Evolutionary conservation across 2,329 filamentous ascomycete species (phyloP).

Genomic region (Fonsecaea pedrosoi): DNA sequence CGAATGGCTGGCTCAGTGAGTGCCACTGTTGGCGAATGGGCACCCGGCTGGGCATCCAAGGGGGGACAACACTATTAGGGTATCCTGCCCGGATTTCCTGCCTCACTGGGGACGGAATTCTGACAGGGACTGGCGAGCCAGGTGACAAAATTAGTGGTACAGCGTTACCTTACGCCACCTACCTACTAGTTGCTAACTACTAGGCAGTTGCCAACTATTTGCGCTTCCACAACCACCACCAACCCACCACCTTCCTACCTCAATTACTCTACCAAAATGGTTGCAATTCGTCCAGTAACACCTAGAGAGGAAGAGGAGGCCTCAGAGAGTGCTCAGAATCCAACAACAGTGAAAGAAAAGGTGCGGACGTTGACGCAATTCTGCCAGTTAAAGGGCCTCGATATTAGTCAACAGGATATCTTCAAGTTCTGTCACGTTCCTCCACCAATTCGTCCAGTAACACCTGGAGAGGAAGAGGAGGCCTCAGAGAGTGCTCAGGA

Average conservation of each 20-base stretch:
- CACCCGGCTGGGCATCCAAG: too few relatives aligned
- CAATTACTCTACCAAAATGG: slow-evolving; percentile 4
- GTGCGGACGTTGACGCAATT: not conserved
- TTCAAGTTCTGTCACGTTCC: not conserved
- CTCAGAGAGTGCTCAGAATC: not conserved
- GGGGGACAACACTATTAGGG: too few relatives aligned
- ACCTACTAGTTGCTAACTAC: too few relatives aligned
- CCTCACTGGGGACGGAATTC: too few relatives aligned
- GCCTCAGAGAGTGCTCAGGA: not conserved
- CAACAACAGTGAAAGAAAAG: not conserved
- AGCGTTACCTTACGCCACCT: too few relatives aligned
- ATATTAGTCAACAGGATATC: not conserved
- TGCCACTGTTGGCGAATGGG: too few relatives aligned
- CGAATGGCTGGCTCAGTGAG: too few relatives aligned
- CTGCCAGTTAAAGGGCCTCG: not conserved
- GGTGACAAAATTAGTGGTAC: too few relatives aligned
- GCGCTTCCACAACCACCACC: not conserved
- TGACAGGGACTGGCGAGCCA: too few relatives aligned
- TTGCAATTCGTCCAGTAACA: not conserved
- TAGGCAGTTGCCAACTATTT: too few relatives aligned
- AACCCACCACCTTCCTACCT: not conserved
- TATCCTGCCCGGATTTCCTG: too few relatives aligned
- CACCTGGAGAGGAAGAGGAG: not conserved
- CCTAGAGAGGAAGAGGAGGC: not conserved
- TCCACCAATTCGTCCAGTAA: slow-evolving; percentile 1